Evolutionary conservation across 805 yeast genomes (phyloP).

Genomic region (Priceomyces haplophilus): DNA sequence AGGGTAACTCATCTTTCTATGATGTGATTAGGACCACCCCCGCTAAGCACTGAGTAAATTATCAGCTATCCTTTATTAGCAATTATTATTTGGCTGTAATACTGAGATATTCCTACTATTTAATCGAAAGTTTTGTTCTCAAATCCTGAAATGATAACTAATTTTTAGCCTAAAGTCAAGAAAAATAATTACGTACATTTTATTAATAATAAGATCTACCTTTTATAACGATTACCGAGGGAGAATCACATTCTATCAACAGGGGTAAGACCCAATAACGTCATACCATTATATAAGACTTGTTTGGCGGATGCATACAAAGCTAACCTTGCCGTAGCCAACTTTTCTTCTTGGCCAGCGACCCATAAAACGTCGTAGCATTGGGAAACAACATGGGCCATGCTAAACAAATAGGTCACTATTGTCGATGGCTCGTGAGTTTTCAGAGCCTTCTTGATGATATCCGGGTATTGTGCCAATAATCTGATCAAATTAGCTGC

Average conservation of each 20-base stretch:
- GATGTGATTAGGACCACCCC: background rate
- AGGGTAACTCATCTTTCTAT: constrained; percentile 7
- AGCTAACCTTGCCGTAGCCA: constrained; percentile 89
- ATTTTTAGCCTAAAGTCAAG: background rate
- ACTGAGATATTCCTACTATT: background rate
- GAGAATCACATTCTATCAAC: constrained; percentile 88
- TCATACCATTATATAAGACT: constrained; percentile 87
- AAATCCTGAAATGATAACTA: background rate
- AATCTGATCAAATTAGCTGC: constrained; percentile 72
- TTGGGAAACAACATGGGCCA: constrained; percentile 93
- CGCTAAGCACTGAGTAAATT: background rate
- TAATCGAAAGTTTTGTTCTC: background rate
- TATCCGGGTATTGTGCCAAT: constrained; percentile 89
- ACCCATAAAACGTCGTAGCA: constrained; percentile 96
- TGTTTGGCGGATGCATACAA: constrained; percentile 86
- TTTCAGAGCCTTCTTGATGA: constrained; percentile 74
- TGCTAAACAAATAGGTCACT: constrained; percentile 87
- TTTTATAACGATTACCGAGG: background rate
- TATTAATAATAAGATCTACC: background rate
- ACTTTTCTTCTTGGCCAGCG: constrained; percentile 84
- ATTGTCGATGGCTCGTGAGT: constrained; percentile 90
- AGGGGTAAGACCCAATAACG: constrained; percentile 89
- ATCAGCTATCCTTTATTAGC: background rate
- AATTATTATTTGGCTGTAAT: background rate
- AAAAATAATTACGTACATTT: background rate